phyloP scores from a whole-genome alignment of 2,329 filamentous ascomycete species.

The Trichoderma breve region DNA sequence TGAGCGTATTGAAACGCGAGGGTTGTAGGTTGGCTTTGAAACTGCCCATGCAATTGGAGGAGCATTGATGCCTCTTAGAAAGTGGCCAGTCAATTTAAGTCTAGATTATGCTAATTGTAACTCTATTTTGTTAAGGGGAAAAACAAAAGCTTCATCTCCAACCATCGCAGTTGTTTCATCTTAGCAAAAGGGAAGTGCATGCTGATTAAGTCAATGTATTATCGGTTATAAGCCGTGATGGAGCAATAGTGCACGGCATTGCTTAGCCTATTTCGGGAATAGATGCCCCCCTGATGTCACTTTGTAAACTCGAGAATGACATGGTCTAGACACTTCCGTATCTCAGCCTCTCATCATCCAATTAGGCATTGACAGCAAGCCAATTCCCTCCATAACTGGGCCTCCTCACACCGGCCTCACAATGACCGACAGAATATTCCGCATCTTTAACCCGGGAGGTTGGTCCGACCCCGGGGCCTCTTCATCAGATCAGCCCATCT shows the following conservation, averaged over 20 bases:
- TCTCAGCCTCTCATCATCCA: slow-evolving; percentile 5
- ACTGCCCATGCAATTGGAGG: background rate
- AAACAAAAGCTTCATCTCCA: background rate
- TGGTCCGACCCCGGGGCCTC: background rate
- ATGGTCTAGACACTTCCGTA: background rate
- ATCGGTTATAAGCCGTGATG: background rate
- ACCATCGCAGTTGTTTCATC: background rate
- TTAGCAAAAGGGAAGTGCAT: background rate
- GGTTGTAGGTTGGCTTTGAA: background rate
- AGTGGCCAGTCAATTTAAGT: background rate
- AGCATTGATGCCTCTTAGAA: background rate
- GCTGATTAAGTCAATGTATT: background rate
- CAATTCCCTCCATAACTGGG: background rate
- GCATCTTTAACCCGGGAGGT: slow-evolving; percentile 35
- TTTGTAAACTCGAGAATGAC: background rate
- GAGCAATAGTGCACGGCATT: background rate
- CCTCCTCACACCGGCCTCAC: background rate
- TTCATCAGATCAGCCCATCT: background rate
- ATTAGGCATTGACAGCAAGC: background rate
- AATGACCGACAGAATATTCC: slow-evolving; percentile 31
- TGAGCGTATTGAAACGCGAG: background rate
- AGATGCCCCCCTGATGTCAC: background rate
- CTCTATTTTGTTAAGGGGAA: background rate
- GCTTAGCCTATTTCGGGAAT: slow-evolving; percentile 6
- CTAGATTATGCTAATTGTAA: background rate